A percentile compares a stretch with the other conserved stretches of the same genome.
Evolutionary conservation across 2,329 filamentous ascomycete species (phyloP).

Genomic region (Camillea tinctor): DNA sequence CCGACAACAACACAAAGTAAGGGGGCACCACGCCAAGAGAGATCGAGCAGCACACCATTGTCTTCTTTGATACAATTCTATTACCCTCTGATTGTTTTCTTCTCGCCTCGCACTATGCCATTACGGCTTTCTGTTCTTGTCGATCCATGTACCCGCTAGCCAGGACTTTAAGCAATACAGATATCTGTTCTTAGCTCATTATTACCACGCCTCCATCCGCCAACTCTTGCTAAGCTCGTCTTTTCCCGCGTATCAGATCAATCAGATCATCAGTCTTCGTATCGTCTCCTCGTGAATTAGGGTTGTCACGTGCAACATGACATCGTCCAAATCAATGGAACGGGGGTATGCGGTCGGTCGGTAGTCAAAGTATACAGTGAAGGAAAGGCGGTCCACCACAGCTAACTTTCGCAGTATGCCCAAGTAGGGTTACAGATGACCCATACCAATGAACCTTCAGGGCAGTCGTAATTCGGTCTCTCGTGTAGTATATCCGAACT

Average conservation of each 20-base stretch:
- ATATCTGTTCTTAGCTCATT: constrained; percentile 1
- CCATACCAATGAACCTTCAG: constrained; percentile 3
- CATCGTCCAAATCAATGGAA: constrained; percentile 11
- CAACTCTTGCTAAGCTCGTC: not conserved
- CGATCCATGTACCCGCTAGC: not conserved
- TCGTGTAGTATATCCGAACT: constrained; percentile 7
- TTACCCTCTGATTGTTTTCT: constrained; percentile 19
- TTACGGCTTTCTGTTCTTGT: not conserved
- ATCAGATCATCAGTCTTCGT: constrained; percentile 24
- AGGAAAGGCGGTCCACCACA: constrained; percentile 13
- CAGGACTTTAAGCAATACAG: not conserved
- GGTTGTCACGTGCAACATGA: constrained; percentile 23
- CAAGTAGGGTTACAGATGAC: not conserved
- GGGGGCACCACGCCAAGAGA: not conserved
- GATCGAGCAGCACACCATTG: not conserved
- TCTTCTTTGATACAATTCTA: constrained; percentile 11
- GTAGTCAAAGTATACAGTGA: constrained; percentile 21
- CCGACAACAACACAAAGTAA: not conserved
- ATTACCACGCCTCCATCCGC: constrained; percentile 10
- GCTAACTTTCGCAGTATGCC: not conserved
- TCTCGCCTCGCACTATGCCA: constrained; percentile 9
- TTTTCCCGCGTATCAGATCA: too few relatives aligned
- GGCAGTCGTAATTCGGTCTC: not conserved
- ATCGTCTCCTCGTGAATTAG: constrained; percentile 29
- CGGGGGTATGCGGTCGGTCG: constrained; percentile 10